Conservation (phyloP, 2,329 filamentous ascomycete species). For the Cordyceps cateniannulata region DNA sequence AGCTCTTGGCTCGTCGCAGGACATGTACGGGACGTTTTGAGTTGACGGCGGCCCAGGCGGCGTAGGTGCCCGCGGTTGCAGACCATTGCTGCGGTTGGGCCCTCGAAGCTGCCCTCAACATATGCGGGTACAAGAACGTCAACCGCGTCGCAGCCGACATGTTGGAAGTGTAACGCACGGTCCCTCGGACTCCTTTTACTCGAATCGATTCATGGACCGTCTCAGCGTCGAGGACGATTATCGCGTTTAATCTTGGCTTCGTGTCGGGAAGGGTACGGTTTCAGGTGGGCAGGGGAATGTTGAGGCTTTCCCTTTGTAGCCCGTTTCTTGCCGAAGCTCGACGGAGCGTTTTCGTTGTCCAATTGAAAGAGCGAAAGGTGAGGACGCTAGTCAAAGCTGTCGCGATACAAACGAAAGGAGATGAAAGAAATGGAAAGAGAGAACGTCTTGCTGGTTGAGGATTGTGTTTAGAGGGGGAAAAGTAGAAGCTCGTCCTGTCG, state of each 20-base stretch:
- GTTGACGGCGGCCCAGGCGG: not conserved
- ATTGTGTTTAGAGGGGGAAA: not conserved
- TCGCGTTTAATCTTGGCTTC: not conserved
- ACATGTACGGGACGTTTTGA: slow-evolving; percentile 13
- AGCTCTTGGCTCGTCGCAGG: slow-evolving; percentile 28
- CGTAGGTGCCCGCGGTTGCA: slow-evolving; percentile 26
- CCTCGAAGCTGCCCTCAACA: slow-evolving; percentile 46
- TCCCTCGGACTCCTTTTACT: not conserved
- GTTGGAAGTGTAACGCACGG: slow-evolving; percentile 11
- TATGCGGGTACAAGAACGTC: slow-evolving; percentile 62
- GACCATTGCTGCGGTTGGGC: slow-evolving; percentile 22
- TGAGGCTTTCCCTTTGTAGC: not conserved
- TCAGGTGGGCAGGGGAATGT: not conserved
- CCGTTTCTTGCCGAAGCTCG: not conserved
- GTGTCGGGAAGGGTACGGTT: not conserved
- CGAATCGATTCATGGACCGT: not conserved
- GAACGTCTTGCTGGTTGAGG: not conserved
- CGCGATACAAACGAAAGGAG: not conserved
- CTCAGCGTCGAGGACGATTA: not conserved
- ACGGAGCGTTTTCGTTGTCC: not conserved
- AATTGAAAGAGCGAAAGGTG: not conserved
- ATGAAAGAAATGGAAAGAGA: not conserved
- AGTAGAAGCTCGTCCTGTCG: not conserved
- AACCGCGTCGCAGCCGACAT: slow-evolving; percentile 56
- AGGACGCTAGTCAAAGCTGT: not conserved